Conservation (phyloP, 1,284 basidiomycete genomes). For the Heterobasidion occidentale region DNA sequence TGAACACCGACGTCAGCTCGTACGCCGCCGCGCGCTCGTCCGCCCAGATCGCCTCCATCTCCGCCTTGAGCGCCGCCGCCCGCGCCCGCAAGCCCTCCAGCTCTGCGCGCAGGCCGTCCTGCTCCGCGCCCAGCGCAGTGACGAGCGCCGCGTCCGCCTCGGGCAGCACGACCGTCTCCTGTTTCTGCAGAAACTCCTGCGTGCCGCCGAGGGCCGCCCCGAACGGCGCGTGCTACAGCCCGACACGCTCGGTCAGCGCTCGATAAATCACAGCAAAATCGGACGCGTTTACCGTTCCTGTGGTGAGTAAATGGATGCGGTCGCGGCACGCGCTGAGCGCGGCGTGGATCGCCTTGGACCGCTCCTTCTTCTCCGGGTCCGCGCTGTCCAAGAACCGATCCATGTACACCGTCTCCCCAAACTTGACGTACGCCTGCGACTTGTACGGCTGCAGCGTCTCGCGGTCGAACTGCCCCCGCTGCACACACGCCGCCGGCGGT, state of each 20-base stretch:
- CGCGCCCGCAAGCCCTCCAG: constrained; percentile 52
- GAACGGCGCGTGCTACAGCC: constrained; percentile 48
- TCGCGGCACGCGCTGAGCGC: constrained; percentile 59
- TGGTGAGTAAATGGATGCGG: constrained; percentile 57
- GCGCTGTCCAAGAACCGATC: constrained; percentile 86
- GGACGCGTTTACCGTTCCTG: constrained; percentile 49
- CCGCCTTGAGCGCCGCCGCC: constrained; percentile 52
- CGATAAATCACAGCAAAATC: background rate
- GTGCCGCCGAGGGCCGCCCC: constrained; percentile 44
- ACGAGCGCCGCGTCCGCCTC: constrained; percentile 50
- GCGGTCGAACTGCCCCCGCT: constrained; percentile 97
- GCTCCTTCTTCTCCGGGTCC: constrained; percentile 61
- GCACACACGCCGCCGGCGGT: constrained; percentile 5
- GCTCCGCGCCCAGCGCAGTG: constrained; percentile 43
- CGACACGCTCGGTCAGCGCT: background rate
- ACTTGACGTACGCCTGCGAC: constrained; percentile 91
- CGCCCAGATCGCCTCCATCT: constrained; percentile 76
- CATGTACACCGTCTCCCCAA: constrained; percentile 81
- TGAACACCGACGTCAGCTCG: constrained; percentile 92
- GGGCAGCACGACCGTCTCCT: constrained; percentile 30
- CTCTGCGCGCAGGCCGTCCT: constrained; percentile 46
- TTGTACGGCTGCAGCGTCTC: constrained; percentile 87
- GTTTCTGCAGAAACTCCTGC: constrained; percentile 45
- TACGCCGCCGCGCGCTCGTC: constrained; percentile 68
- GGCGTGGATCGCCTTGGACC: constrained; percentile 62